phyloP scores from a whole-genome alignment of 192 early-diverging fungal species.

The Podila verticillata region DNA sequence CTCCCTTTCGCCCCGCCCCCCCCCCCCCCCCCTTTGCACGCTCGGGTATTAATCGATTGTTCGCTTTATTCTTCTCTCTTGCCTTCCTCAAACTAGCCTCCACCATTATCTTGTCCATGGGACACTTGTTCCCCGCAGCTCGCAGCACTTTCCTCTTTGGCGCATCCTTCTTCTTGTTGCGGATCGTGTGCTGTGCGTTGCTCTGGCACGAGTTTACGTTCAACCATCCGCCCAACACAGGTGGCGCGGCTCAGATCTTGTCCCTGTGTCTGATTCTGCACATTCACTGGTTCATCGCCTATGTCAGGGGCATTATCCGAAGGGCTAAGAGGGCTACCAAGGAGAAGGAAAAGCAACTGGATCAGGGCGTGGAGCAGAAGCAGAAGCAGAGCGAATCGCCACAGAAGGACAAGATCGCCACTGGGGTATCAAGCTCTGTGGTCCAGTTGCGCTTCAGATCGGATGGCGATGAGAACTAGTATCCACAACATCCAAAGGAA shows the following conservation, averaged over 20 bases:
- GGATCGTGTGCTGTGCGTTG: neutral
- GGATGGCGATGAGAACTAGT: no score
- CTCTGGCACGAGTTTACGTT: neutral
- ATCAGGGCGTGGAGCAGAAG: neutral
- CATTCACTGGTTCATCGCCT: neutral
- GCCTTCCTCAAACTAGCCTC: constrained; percentile 9
- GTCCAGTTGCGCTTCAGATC: constrained; percentile 1
- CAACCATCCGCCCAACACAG: neutral
- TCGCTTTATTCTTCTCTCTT: no score
- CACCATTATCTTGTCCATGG: constrained; percentile 11
- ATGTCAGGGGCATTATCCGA: neutral
- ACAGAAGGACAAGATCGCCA: neutral
- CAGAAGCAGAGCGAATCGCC: neutral
- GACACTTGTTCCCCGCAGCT: constrained; percentile 22
- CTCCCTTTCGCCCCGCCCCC: no score
- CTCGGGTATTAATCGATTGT: no score
- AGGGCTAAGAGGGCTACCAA: neutral
- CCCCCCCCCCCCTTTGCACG: no score
- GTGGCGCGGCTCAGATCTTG: neutral
- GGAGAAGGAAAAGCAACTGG: neutral
- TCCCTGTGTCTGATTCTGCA: neutral
- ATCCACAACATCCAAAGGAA: no score
- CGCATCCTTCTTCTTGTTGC: neutral
- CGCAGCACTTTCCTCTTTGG: neutral
- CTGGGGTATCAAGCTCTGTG: neutral